phyloP scores from a whole-genome alignment of 805 yeast species.

The Candida incommunis region DNA sequence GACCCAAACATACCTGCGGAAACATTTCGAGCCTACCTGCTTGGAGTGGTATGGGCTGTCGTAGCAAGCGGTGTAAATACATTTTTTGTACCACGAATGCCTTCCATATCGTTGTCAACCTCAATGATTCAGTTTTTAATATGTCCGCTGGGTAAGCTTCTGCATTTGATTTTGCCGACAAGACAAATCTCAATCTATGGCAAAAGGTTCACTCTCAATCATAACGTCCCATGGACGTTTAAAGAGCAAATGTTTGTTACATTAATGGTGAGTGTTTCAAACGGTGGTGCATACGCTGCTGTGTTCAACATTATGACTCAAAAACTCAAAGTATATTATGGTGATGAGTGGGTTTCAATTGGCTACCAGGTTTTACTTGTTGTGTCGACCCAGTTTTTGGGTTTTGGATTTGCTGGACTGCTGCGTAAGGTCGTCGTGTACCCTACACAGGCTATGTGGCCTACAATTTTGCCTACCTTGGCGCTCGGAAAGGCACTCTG shows the following conservation, averaged over 20 bases:
- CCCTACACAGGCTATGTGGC: slow-evolving; percentile 1
- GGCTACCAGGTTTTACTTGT: not conserved
- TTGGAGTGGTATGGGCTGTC: not conserved
- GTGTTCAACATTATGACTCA: slow-evolving; percentile 2
- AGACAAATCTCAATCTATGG: not conserved
- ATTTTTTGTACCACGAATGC: not conserved
- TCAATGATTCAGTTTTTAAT: not conserved
- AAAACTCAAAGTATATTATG: slow-evolving; percentile 2
- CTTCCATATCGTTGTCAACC: not conserved
- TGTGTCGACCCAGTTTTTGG: not conserved
- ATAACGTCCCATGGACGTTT: slow-evolving; percentile 43
- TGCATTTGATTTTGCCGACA: not conserved
- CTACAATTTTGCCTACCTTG: slow-evolving; percentile 26
- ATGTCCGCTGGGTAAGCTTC: not conserved
- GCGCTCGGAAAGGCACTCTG: slow-evolving; percentile 36
- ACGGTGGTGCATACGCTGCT: slow-evolving; percentile 12
- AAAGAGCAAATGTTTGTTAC: slow-evolving; percentile 60
- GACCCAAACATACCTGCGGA: not conserved
- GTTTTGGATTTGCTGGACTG: not conserved
- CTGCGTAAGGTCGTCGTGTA: not conserved
- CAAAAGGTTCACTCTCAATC: slow-evolving; percentile 26
- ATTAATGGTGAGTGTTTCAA: slow-evolving; percentile 16
- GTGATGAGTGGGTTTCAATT: slow-evolving; percentile 2
- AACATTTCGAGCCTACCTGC: not conserved
- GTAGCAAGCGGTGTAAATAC: not conserved